Evolutionary conservation across 2,329 filamentous ascomycete genomes (phyloP), one percentile per base, ranked within the genome.

Genomic region (Apiospora aurea): DNA sequence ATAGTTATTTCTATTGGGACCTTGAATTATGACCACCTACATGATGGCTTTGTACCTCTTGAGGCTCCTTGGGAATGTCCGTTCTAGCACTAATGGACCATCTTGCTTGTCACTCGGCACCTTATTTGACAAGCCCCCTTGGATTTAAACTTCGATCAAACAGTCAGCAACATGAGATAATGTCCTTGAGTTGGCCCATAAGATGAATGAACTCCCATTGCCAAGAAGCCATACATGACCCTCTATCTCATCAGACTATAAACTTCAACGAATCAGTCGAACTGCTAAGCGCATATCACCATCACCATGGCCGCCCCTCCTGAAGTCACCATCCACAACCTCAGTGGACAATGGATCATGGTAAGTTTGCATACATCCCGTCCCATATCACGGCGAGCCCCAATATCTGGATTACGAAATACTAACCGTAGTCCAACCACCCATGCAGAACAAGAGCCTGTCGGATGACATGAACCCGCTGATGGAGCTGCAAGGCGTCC

Each of bases 401-500:
- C 1, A 21, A 21, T 47, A 1, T 21, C 46, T 10, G 21, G 18
- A 47, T n/a, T 21, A n/a, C 18, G 1, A 47, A 21, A 8, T n/a
- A 61, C 53, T 38, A 10, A 67, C 66, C 26, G 16, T 34, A 18
- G 10, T 68, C 16, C 11, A n/a, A 67, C 34, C 61, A 43, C 10
- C 41, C 7, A 16, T 13, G n/a, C n/a, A 68, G 66, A 68, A 68
- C 66, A 68, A 68, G 66, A 34, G n/a, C 66, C 43, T 68, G 13
- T 68, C 66, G 4, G 66, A 68, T n/a, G 43, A 68, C 66, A 68
- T 68, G 44, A 34, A 47, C 66, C 4, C 41, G 41, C 41, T 68
- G 66, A 44, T 68, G 66, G 66, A 68, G 66, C 66, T 68, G 14
- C 66, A 68, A 46, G 66, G 66, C 66, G 44, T 68, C 13, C 66